These are phyloP conservation scores for Torulaspora microellipsoides DNA, from an alignment of 805 yeast genomes.

Conservation along the genomic window DNA sequence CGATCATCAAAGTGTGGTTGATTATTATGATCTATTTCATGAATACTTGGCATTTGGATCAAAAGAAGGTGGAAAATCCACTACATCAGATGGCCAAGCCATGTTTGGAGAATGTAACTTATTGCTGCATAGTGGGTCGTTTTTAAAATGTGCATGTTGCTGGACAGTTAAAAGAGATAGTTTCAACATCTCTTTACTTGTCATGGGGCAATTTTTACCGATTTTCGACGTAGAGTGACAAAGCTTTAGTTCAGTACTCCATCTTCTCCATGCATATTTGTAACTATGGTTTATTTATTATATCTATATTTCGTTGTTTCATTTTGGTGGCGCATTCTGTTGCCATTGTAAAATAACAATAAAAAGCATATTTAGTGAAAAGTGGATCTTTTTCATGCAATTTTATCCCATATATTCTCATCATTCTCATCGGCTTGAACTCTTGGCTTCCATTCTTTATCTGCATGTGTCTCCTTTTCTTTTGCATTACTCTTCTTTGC, in stretches of 20 bases:
- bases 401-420: constrained; percentile 23
- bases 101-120: constrained; percentile 37
- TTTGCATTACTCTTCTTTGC: not conserved
- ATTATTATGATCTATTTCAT: constrained; percentile 68
- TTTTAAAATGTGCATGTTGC: constrained; percentile 65
- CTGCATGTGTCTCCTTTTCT: not conserved
- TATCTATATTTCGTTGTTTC: not conserved
- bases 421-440: constrained; percentile 24
- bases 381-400: constrained; percentile 2
- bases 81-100: constrained; percentile 15
- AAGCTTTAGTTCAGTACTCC: no score
- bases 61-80: constrained; percentile 11
- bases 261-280: not conserved
- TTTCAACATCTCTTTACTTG: constrained; percentile 78
- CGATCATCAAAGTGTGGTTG: constrained; percentile 72
- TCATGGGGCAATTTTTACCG: constrained; percentile 77
- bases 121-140: constrained; percentile 35
- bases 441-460: constrained; percentile 14
- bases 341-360: no score
- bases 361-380: no score
- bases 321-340: no score
- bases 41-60: constrained; percentile 52
- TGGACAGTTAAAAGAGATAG: constrained; percentile 84
- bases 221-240: constrained; percentile 37
- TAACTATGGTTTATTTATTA: no score